Conservation (phyloP, 768 basidiomycete genomes). For the Sarcodon sp. region DNA sequence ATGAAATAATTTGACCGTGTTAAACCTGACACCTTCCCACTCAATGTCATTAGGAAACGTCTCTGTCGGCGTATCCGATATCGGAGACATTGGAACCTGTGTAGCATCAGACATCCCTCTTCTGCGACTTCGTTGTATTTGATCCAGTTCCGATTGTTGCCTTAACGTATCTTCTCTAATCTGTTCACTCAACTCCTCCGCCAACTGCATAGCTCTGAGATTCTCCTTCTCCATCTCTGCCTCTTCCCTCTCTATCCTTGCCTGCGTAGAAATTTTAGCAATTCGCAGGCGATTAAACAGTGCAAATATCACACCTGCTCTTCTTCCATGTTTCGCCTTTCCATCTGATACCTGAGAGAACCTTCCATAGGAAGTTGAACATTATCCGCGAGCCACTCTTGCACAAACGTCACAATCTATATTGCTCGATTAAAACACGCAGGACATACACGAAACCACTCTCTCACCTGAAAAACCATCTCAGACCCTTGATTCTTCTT, state of each 20-base stretch:
- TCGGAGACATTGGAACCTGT: slow-evolving; percentile 32
- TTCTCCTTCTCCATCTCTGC: slow-evolving; percentile 37
- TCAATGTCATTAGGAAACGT: slow-evolving; percentile 45
- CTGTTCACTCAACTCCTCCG: slow-evolving; percentile 49
- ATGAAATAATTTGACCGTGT: slow-evolving; percentile 58
- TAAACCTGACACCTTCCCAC: slow-evolving; percentile 46
- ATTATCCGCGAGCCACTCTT: slow-evolving; percentile 58
- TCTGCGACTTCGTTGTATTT: slow-evolving; percentile 37
- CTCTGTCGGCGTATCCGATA: slow-evolving; percentile 38
- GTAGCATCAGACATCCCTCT: slow-evolving; percentile 63
- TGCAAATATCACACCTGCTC: slow-evolving; percentile 34
- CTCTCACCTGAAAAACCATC: slow-evolving; percentile 68
- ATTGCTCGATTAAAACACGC: not conserved
- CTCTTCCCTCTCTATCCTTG: slow-evolving; percentile 37
- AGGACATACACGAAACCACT: not conserved
- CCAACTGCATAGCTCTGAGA: slow-evolving; percentile 28
- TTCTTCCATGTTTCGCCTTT: slow-evolving; percentile 54
- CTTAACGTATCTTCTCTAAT: slow-evolving; percentile 53
- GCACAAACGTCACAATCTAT: slow-evolving; percentile 53
- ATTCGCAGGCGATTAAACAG: not conserved
- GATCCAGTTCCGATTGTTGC: slow-evolving; percentile 36
- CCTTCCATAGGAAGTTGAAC: slow-evolving; percentile 49
- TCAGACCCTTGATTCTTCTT: slow-evolving; percentile 55
- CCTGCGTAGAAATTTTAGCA: slow-evolving; percentile 19
- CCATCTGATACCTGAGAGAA: slow-evolving; percentile 75